Evolutionary conservation across 139 green algal species (phyloP).

Genomic region (Pleodorina starrii): DNA sequence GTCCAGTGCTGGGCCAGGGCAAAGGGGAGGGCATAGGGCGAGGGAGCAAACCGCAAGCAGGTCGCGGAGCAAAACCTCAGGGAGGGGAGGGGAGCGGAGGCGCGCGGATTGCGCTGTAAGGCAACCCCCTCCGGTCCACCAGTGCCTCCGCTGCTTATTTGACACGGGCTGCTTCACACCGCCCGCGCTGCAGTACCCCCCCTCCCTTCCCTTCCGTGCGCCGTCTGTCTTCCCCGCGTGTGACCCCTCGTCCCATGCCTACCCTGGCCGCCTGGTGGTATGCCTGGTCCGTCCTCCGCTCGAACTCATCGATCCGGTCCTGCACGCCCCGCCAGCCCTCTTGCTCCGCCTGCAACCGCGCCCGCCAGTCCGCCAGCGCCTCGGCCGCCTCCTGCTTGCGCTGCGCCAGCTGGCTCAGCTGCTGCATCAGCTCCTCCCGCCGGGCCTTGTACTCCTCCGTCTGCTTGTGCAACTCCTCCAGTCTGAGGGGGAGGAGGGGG

Average conservation of each 20-base stretch:
- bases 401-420: neutral
- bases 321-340: neutral
- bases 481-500: neutral
- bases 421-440: slow-evolving; percentile 17
- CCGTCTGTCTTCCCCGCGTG: neutral
- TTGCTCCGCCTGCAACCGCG: neutral
- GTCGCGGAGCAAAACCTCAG: too few relatives aligned
- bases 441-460: neutral
- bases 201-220: neutral
- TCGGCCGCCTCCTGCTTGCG: neutral
- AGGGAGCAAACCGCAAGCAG: too few relatives aligned
- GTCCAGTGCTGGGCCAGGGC: too few relatives aligned
- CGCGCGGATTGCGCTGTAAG: too few relatives aligned
- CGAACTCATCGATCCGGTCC: neutral
- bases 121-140: too few relatives aligned
- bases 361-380: neutral
- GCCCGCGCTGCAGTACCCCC: too few relatives aligned
- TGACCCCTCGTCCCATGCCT: neutral
- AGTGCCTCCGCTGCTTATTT: too few relatives aligned
- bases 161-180: too few relatives aligned
- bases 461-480: neutral
- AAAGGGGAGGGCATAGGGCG: too few relatives aligned
- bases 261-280: neutral
- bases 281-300: neutral
- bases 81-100: too few relatives aligned